These are phyloP conservation scores for Kluyveromyces sp. DNA, from an alignment of 1,139 yeast genomes.

Conservation along the genomic window DNA sequence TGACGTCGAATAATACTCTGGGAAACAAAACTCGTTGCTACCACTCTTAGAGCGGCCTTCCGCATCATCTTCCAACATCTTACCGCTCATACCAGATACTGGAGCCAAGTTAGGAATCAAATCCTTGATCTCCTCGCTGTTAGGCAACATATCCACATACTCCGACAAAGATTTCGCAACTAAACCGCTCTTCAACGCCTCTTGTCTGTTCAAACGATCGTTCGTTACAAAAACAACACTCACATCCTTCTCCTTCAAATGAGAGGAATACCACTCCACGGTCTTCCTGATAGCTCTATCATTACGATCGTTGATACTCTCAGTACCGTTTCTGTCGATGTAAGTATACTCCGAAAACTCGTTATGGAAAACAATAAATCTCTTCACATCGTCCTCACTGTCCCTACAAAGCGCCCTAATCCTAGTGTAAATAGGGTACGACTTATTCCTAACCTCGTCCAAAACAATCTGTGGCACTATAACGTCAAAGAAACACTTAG, in stretches of 20 bases:
- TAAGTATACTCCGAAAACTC: slow-evolving; percentile 76
- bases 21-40: slow-evolving; percentile 51
- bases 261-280: slow-evolving; percentile 63
- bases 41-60: slow-evolving; percentile 12
- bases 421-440: slow-evolving; percentile 83
- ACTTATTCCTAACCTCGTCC: slow-evolving; percentile 84
- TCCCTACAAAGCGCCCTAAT: slow-evolving; percentile 58
- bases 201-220: slow-evolving; percentile 59
- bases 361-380: slow-evolving; percentile 88
- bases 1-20: slow-evolving; percentile 72
- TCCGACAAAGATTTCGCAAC: slow-evolving; percentile 50
- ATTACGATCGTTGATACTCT: slow-evolving; percentile 80
- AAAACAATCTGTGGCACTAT: slow-evolving; percentile 89
- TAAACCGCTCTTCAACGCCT: slow-evolving; percentile 50
- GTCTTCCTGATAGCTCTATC: slow-evolving; percentile 83
- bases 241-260: slow-evolving; percentile 45
- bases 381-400: slow-evolving; percentile 61
- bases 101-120: slow-evolving; percentile 57
- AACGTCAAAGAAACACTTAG: slow-evolving; percentile 75
- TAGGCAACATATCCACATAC: slow-evolving; percentile 65
- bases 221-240: slow-evolving; percentile 64
- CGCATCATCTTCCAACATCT: slow-evolving; percentile 10
- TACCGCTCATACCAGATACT: slow-evolving; percentile 15
- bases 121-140: slow-evolving; percentile 72
- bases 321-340: slow-evolving; percentile 53